Evolutionary conservation across 176 grass and related monocot species (phyloP), one percentile per base, ranked within the genome.

Genomic region (Olyra latifolia): DNA sequence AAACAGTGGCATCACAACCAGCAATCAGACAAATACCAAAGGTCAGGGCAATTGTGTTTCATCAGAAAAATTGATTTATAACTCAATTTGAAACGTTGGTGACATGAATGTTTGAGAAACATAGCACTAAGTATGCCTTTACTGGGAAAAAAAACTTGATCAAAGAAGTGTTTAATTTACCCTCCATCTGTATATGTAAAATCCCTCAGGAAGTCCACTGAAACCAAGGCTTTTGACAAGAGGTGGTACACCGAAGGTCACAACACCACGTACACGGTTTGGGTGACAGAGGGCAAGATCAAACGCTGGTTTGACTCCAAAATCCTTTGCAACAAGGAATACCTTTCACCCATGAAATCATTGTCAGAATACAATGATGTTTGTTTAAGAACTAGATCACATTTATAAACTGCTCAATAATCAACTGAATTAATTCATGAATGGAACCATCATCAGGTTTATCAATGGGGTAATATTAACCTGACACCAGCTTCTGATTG

Each of bases 141-240:
- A 49, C 10, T 38, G 24, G 3, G 15, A 35, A 29, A 29, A 42
- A 50, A 32, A 45, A 32, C 22, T 17, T 54, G 1, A 54, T 44
- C 6, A 59, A 29, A 14, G 23, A 80, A 55, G 1, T 71, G 10
- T 14, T 28, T 48, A 23, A 3, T 48, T 81, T 93, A 90, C 88
- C 85, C 22, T 72, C 91, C 91, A 93, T 78, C 84, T 87, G 32
- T 66, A 53, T 49, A 93, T 72, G 88, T 93, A 93, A 19, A 88
- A 90, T 44, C 91, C 91, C 22, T 85, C 77, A 6, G 91, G 88
- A 23, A 88, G 50, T n/a, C 52, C 46, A 28, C 80, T 76, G 46
- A 62, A 71, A 43, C 15, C 15, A 3, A 80, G 10, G 25, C 9
- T 28, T 40, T 20, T 22, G 2, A 86, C 24, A 11, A 82, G n/a